Base-by-base conservation (phyloP, 2,329 filamentous ascomycete genomes). In the Onygenales sp. region DNA sequence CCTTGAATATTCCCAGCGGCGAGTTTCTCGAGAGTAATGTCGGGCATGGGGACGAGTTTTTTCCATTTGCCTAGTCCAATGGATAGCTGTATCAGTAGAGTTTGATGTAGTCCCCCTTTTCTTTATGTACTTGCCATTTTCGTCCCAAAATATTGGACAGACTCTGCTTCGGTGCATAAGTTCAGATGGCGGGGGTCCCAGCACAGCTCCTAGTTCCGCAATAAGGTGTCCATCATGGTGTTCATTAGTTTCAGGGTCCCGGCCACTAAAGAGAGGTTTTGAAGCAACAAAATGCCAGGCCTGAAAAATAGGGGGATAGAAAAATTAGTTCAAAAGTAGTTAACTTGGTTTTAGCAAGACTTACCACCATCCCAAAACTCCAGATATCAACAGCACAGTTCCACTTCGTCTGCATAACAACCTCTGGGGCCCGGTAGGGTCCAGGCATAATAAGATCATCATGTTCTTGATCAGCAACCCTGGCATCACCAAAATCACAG, bases 401-500 rank as follows among this genome's bases (percentile, higher is more conserved):
- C 61, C 60, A 64, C 33, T 55, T 47, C 58, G 62, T 64, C 5
- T 58, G 55, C 36, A 59, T 46, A 13, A 60, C 52, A 3, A 62
- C 54, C 49, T 63, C 61, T 10, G 59, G 61, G 7, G 61, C 58
- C 38, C 61, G n/a, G 47, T 61, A 63, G 14, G 58, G 10, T 7
- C 56, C 49, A 8, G 61, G 58, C 56, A 55, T 55, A 21, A 59
- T 59, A 44, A 54, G 42, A 32, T 55, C 55, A 33, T 49, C 51
- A 13, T 33, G 43, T 13, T 59, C 44, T 6, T 9, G 6, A 10
- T 54, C 53, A 17, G 51, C 57, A 8, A 65, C 59, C 9, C 57
- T 52, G 13, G 60, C 57, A 10, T 64, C 55, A n/a, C 61, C 61
- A 57, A 64, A 60, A 43, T 64, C 62, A 47, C 61, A 60, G 2